Base-by-base conservation (phyloP, 768 basidiomycete genomes). In the Pholiota conissans region DNA sequence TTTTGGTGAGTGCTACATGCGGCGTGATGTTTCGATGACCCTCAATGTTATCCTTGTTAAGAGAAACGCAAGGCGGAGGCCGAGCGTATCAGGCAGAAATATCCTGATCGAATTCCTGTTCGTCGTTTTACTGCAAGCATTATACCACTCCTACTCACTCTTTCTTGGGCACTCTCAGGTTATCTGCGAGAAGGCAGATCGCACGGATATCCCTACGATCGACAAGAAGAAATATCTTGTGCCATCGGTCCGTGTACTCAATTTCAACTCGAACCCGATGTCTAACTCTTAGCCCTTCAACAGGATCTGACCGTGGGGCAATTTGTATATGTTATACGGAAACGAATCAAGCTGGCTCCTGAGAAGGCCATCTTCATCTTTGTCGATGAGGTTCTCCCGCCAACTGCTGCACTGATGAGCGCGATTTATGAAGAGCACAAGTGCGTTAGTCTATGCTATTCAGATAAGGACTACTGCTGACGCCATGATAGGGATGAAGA, bases 191-290 rank as follows among this genome's bases (percentile, higher is more conserved):
- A 98, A 97, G 79, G 95, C 94, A 49, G 95, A 98, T 79, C 85
- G 91, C 68, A 95, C 95, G 55, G 97, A 99, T 78, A 98, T 99
- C 73, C 93, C 95, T 0, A 95, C 95, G 27, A 98, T 99, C 71
- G 97, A 99, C 83, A 99, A 99, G 91, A 98, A 99, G 95, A 99
- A 99, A 82, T 99, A 99, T 66, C 82, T 99, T 52, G 97, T 99
- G 9, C 97, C 97, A 42, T 95, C 95, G 55, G 96, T 96, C 68
- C 67, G 90, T 73, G 1, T 34, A 42, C 26, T 39, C 29, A 32
- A 34, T 24, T 28, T 35, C 13, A 32, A 42, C 58, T 29, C 28
- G 49, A 35, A 24, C 24, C 22, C 27, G 30, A 28, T 32, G 1
- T 35, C 28, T 32, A 5, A 51, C 28, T 27, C 39, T 29, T n/a